These are phyloP conservation scores for Anthracocystis panici-leucophaei DNA, from an alignment of 1,284 basidiomycete genomes.

Conservation along the genomic window DNA sequence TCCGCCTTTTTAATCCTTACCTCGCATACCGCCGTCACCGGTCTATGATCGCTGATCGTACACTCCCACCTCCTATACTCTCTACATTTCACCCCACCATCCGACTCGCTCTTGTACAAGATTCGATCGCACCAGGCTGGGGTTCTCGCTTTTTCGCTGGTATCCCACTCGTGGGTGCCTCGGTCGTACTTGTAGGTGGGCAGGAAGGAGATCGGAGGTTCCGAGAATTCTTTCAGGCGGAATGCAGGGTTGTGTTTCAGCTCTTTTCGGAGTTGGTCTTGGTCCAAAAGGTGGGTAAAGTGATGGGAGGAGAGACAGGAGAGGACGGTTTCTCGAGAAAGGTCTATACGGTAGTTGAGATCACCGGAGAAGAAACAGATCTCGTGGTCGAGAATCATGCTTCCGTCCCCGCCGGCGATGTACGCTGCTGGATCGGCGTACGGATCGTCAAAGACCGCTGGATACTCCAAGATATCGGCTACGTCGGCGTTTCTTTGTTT, in stretches of 20 bases:
- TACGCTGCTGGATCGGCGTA: slow-evolving; percentile 74
- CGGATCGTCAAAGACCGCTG: slow-evolving; percentile 37
- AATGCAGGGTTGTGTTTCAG: slow-evolving; percentile 86
- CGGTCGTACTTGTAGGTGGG: slow-evolving; percentile 94
- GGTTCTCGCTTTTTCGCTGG: slow-evolving; percentile 85
- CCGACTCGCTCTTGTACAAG: slow-evolving; percentile 78
- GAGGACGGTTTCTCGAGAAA: slow-evolving; percentile 83
- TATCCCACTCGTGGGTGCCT: slow-evolving; percentile 80
- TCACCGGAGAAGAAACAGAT: slow-evolving; percentile 84
- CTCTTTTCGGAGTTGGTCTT: slow-evolving; percentile 92
- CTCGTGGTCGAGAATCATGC: slow-evolving; percentile 94
- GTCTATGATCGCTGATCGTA: slow-evolving; percentile 69
- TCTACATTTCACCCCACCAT: slow-evolving; percentile 72
- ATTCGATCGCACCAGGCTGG: slow-evolving; percentile 98
- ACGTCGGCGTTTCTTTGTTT: slow-evolving; percentile 87
- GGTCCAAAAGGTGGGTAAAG: slow-evolving; percentile 76
- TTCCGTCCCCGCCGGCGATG: slow-evolving; percentile 89
- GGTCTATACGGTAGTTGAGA: slow-evolving; percentile 84
- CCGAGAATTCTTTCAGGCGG: slow-evolving; percentile 83
- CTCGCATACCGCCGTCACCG: slow-evolving; percentile 60
- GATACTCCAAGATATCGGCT: slow-evolving; percentile 72
- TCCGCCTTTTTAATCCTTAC: slow-evolving; percentile 44
- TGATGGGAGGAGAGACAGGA: slow-evolving; percentile 78
- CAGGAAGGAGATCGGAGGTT: slow-evolving; percentile 75
- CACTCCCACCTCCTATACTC: slow-evolving; percentile 67